phyloP scores from a whole-genome alignment of 106 monocot genomes.

The Vanilla planifolia region DNA sequence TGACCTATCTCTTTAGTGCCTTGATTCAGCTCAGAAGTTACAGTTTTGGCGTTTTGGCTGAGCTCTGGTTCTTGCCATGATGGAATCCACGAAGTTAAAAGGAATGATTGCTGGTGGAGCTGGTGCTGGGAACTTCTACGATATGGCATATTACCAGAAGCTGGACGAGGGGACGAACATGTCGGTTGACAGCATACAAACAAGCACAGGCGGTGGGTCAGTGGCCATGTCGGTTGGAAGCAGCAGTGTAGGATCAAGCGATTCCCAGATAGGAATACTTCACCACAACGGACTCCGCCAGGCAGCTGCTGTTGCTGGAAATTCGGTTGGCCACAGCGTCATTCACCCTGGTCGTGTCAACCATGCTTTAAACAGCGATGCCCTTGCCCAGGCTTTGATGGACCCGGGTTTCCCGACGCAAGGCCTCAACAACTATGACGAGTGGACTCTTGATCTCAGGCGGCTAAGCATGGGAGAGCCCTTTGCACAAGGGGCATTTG shows the following conservation, averaged over 20 bases:
- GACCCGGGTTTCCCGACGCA: conserved; percentile 34
- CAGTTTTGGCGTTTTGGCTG: too few species aligned
- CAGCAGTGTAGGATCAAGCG: conserved; percentile 42
- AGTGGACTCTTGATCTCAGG: conserved; percentile 59
- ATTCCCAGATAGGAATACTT: conserved; percentile 56
- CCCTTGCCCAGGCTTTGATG: conserved; percentile 51
- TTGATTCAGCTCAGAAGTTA: too few species aligned
- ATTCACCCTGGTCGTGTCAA: conserved; percentile 27
- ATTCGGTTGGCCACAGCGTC: conserved; percentile 33
- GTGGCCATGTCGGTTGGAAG: conserved; percentile 35
- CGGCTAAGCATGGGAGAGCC: conserved; percentile 50
- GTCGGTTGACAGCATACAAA: conserved; percentile 38
- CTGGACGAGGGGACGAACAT: conserved; percentile 56
- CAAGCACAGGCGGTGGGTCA: conserved; percentile 31
- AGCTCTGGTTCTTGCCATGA: too few species aligned
- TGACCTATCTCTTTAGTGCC: too few species aligned
- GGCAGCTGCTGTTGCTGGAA: conserved; percentile 19
- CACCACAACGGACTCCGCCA: conserved; percentile 38
- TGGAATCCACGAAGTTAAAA: conserved; percentile 43
- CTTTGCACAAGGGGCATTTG: conserved; percentile 75
- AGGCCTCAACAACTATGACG: conserved; percentile 46
- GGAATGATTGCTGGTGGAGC: conserved; percentile 13
- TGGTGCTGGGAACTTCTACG: conserved; percentile 17
- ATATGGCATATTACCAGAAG: conserved; percentile 48
- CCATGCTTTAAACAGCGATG: conserved; percentile 41